Percentiles rank a stretch among this genome's conserved stretches.
phyloP scores from a whole-genome alignment of 1,284 basidiomycete species.

The Ganoderma meredithae region DNA sequence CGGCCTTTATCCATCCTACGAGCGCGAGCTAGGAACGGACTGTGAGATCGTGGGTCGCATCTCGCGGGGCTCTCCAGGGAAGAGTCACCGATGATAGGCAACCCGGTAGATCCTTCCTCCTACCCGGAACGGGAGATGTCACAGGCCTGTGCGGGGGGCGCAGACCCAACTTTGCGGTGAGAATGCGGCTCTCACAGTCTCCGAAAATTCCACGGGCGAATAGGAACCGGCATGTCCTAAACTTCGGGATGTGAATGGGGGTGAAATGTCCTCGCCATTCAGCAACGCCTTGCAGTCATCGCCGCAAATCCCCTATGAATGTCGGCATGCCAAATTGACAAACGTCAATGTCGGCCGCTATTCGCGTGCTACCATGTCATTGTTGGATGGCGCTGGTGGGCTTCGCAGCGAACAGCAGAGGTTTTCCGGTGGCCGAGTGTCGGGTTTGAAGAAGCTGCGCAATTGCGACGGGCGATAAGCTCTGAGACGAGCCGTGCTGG shows the following conservation, averaged over 20 bases:
- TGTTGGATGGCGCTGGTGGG: constrained; percentile 10
- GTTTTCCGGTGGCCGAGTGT: constrained; percentile 6
- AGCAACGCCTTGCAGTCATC: background rate
- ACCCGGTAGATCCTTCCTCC: constrained; percentile 30
- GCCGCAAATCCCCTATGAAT: constrained; percentile 4
- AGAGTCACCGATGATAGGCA: constrained; percentile 28
- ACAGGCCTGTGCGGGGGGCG: constrained; percentile 24
- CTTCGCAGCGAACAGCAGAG: constrained; percentile 8
- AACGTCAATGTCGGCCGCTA: constrained; percentile 18
- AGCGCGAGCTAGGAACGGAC: constrained; percentile 34
- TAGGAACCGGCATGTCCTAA: constrained; percentile 28
- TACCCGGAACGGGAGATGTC: constrained; percentile 29
- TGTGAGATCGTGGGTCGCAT: constrained; percentile 30
- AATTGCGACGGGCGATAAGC: constrained; percentile 18
- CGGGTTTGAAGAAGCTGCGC: background rate
- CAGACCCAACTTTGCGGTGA: constrained; percentile 28
- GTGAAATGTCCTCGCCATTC: constrained; percentile 26
- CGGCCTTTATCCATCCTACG: constrained; percentile 32
- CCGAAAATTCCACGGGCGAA: constrained; percentile 31
- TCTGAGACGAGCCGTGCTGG: constrained; percentile 4
- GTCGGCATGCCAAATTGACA: constrained; percentile 22
- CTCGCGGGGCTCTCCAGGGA: constrained; percentile 26
- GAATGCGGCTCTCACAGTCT: constrained; percentile 30
- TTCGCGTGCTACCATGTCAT: constrained; percentile 2
- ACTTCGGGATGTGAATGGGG: constrained; percentile 26